phyloP scores from a whole-genome alignment of 2,329 filamentous ascomycete genomes.

The Volutella citrinella region DNA sequence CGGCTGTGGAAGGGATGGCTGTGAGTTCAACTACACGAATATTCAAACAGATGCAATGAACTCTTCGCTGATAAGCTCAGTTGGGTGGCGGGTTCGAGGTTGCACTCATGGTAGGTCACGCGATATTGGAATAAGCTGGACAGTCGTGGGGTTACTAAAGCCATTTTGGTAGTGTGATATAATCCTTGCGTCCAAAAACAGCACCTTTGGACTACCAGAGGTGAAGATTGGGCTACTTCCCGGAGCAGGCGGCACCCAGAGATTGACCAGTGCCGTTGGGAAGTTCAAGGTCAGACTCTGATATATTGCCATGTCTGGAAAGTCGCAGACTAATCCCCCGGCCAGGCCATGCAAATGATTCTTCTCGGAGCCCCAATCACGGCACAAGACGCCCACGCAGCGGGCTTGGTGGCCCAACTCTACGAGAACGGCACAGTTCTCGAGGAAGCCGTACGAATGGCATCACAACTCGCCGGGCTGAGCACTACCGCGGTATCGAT shows the following conservation, averaged over 20 bases:
- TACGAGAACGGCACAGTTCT: constrained; percentile 26
- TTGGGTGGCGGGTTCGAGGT: constrained; percentile 51
- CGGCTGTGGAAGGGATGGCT: constrained; percentile 48
- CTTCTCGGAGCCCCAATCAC: constrained; percentile 25
- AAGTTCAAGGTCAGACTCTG: constrained; percentile 34
- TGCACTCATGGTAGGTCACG: constrained; percentile 39
- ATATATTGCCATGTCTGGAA: not conserved
- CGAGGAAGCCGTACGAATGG: constrained; percentile 21
- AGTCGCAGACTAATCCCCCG: not conserved
- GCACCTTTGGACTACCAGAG: constrained; percentile 39
- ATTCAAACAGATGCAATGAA: not conserved
- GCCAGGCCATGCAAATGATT: constrained; percentile 32
- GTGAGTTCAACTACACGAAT: constrained; percentile 31
- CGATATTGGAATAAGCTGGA: constrained; percentile 2
- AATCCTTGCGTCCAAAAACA: constrained; percentile 33
- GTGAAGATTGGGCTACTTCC: constrained; percentile 39
- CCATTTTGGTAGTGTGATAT: constrained; percentile 33
- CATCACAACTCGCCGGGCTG: constrained; percentile 20
- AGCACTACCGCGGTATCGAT: constrained; percentile 25
- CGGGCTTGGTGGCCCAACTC: constrained; percentile 25
- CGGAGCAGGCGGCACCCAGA: constrained; percentile 39
- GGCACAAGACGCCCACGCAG: constrained; percentile 22
- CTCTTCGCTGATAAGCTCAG: constrained; percentile 24
- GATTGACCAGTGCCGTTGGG: constrained; percentile 37
- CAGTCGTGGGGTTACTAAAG: not conserved